Conservation (phyloP, 768 basidiomycete genomes). For the Fistulinella prunicolor region DNA sequence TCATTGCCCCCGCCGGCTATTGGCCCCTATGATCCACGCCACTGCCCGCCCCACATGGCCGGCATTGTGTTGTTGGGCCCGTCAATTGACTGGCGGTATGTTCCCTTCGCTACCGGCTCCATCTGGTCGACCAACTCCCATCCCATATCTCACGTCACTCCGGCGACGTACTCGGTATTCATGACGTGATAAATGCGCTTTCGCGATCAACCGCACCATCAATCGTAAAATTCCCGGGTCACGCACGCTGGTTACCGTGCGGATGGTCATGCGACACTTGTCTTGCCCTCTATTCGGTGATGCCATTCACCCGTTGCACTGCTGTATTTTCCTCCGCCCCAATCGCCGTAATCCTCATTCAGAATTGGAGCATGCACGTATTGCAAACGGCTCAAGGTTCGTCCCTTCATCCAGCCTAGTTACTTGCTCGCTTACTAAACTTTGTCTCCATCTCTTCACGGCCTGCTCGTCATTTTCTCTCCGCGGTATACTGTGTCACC, state of each 20-base stretch:
- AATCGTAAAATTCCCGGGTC: constrained; percentile 5
- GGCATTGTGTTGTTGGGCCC: constrained; percentile 4
- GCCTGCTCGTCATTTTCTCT: constrained; percentile 2
- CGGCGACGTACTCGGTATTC: background rate
- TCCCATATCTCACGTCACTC: background rate
- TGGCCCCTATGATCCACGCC: background rate
- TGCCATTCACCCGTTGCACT: constrained; percentile 6
- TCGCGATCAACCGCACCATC: background rate
- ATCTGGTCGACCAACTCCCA: background rate
- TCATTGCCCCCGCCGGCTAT: constrained; percentile 19
- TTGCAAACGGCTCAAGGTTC: constrained; percentile 85
- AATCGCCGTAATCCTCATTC: constrained; percentile 11
- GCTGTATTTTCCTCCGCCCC: constrained; percentile 3
- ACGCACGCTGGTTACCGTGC: background rate
- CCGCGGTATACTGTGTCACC: constrained; percentile 20
- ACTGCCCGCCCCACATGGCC: constrained; percentile 4
- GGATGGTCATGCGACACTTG: background rate
- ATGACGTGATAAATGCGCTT: background rate
- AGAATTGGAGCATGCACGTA: constrained; percentile 83
- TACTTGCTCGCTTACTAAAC: constrained; percentile 20
- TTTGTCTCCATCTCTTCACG: constrained; percentile 12
- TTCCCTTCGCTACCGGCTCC: constrained; percentile 2
- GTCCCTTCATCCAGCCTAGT: constrained; percentile 23
- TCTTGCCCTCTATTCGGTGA: constrained; percentile 15
- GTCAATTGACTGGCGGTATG: constrained; percentile 12